Base-by-base conservation (phyloP, 2,329 filamentous ascomycete species). In the Macrophomina phaseolina region DNA sequence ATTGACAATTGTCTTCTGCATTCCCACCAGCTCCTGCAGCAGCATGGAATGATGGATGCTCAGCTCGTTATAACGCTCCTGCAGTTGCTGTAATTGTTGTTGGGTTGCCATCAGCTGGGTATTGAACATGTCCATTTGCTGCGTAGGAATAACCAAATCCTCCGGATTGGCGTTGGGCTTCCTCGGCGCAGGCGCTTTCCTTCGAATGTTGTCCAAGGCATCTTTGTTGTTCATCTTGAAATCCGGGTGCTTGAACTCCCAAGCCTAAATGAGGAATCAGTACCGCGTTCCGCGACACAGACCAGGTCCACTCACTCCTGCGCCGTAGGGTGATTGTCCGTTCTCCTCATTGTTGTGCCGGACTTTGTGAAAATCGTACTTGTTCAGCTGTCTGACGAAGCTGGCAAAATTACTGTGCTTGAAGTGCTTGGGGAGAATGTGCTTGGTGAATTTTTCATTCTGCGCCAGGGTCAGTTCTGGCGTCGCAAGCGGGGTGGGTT, bases 331-430 rank as follows among this genome's bases (percentile, higher is more conserved):
- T 66, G 91, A 93, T 72, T 91, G 87, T 32, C 90, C 91, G 73
- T 87, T 92, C 74, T 96, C 93, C 75, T 97, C 93, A 71, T 93
- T 96, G 74, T 94, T 92, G 75, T 91, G 92, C 70, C 95, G 88
- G 70, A 98, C 94, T 84, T 99, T 99, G 84, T 99, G 95, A 73
- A 99, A 99, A 77, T 97, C 94, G 79, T 97, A 97, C 78, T 97
- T 97, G 83, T 97, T 97, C 67, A 97, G 83, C 78, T 97, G 94
- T 58, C 94, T 91, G 67, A 97, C 94, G 77, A 97, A 97, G 80
- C 93, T 97, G 38, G 94, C 94, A 82, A 97, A 97, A 79, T 97
- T 97, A 86, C 93, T 97, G 81, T 98, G 95, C 81, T 99, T 99
- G 85, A 99, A 99, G 75, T 98, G 93, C 77, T 98, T 97, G 2